Evolutionary conservation across 441 rosid species (phyloP), one percentile per base, ranked within the genome.

Genomic region (Sinapis alba): DNA sequence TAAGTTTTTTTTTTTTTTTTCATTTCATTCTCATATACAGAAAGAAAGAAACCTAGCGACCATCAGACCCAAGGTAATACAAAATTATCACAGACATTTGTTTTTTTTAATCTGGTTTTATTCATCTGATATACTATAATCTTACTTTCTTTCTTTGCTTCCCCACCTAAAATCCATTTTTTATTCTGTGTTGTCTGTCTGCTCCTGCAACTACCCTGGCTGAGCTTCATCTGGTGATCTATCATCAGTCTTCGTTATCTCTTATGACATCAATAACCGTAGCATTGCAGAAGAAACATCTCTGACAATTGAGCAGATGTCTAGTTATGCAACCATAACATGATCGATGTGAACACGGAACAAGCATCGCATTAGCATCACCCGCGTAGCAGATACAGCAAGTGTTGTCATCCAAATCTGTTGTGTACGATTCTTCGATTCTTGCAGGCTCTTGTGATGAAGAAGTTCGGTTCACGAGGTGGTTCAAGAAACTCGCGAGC

Each of bases 221-320:
- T 3, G 50, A 34, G 51, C 73, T 70, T 67, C 69, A 26, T 54
- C 24, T 41, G 20, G 20, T 28, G 51, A n/a, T 81, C 53, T n/a
- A 65, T 64, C 65, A 74, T 78, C 38, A 34, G 81, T 30, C 67
- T 28, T 74, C 67, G 0, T 15, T 24, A 36, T 77, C 74, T 81
- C 83, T 86, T 59, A 84, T 62, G 15, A 96, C 94, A 27, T 90
- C 91, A 34, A 69, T 20, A 50, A 96, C 94, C 0, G 94, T 88
- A 16, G 94, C 98, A 38, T 94, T 92, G 92, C 99, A 96, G 67
- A 96, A 94, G 89, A 96, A 96, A 78, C 99, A 96, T 84, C 98
- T 87, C 78, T 86, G 86, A 78, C 96, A 92, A 24, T 96, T 96
- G 26, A 92, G 84, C 65, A 90, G 98, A 82, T 96, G 99, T 62